Base-by-base conservation (phyloP, 139 green algal species). In the Desmodesmus armatus region DNA sequence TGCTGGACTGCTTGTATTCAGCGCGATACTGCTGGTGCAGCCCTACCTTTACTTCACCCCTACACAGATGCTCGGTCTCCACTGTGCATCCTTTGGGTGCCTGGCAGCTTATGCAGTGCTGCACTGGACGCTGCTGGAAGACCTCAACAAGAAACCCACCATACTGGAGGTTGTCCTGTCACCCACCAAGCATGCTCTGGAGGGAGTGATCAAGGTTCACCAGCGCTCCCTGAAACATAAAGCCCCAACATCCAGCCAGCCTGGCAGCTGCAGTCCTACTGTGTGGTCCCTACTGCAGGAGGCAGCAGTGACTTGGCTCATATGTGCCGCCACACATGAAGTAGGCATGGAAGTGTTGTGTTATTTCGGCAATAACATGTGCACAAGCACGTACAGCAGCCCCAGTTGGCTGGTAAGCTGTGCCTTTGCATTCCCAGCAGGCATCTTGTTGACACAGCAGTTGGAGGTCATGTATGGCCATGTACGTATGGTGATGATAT, bases 81-180 rank as follows among this genome's bases (percentile, higher is more conserved):
- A n/a, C n/a, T n/a, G n/a, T 9, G 71, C 71, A 62, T 62, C 71
- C 17, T 41, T 62, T 25, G 62, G 23, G 19, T 78, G 62, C 41
- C 60, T 78, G 71, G 71, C 41, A 63, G 71, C 71, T 33, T 27
- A 62, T 25, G 41, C 71, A 41, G 40, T 78, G 71, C 43, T 78
- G 41, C 41, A 78, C 43, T 78, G 71, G 71, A 62, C 41, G 60
- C 25, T 78, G 41, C 31, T 78, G 41, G 41, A 78, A 27, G 27
- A 41, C 23, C 25, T 27, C 31, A 37, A 27, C 43, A 25, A 35
- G n/a, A 17, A 41, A 63, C 71, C 71, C 40, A 62, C 71, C 11
- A 27, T 78, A 11, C 23, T 3, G 5, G 27, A 40, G 27, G 27
- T 78, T 11, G 27, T 78, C 19, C 23, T 9, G 6, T 78, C 71